A percentile compares a stretch with the other conserved stretches of the same genome.
Evolutionary conservation across 1,284 basidiomycete species (phyloP).

Genomic region (Pholiota adiposa): DNA sequence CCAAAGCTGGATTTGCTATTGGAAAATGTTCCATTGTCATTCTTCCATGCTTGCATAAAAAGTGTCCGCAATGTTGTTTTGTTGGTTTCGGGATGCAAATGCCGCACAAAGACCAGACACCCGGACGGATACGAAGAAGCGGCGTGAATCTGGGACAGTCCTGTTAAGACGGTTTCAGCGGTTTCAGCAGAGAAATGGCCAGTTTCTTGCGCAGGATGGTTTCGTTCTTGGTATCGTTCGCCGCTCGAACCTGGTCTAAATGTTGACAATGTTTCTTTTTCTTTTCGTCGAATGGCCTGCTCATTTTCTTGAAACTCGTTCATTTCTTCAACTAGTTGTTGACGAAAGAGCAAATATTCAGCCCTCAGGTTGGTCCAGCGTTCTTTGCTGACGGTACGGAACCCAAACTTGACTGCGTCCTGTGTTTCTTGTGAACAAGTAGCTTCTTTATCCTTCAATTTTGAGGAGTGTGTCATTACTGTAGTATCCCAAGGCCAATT

Average conservation of each 20-base stretch:
- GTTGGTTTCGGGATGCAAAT: conserved; percentile 74
- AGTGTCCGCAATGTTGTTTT: conserved; percentile 73
- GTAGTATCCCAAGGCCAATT: conserved; percentile 62
- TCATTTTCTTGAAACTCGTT: conserved; percentile 35
- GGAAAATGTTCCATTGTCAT: background rate
- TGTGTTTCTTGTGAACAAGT: conserved; percentile 18
- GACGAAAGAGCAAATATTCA: conserved; percentile 66
- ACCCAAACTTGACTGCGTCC: conserved; percentile 57
- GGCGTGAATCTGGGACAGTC: conserved; percentile 22
- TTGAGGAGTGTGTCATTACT: background rate
- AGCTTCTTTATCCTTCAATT: conserved; percentile 5
- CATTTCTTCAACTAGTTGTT: conserved; percentile 51
- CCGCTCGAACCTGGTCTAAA: background rate
- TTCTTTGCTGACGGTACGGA: conserved; percentile 58
- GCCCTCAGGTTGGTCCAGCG: conserved; percentile 65
- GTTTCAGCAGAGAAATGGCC: background rate
- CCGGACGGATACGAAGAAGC: conserved; percentile 57
- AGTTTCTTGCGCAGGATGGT: background rate
- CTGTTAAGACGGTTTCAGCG: background rate
- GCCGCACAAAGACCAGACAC: conserved; percentile 71
- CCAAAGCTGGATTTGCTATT: conserved; percentile 26
- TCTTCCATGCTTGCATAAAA: conserved; percentile 44
- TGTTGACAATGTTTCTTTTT: background rate
- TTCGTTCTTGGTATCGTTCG: background rate
- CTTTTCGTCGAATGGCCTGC: background rate